Conservation (phyloP, 1,139 yeast genomes). For the Ashbya aceris region DNA sequence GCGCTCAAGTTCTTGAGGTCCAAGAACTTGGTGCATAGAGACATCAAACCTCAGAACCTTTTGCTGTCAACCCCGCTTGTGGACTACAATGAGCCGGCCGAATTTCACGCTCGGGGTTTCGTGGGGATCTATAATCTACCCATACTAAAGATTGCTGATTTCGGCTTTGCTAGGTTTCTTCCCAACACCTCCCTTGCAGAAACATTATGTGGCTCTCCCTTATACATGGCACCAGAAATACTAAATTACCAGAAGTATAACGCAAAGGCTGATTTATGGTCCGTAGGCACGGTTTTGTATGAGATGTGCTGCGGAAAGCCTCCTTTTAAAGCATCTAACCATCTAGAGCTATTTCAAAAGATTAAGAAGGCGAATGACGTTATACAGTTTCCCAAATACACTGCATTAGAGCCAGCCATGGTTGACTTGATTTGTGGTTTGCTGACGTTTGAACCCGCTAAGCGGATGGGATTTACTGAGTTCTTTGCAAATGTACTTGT, state of each 20-base stretch:
- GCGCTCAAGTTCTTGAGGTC: conserved; percentile 75
- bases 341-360: conserved; percentile 74
- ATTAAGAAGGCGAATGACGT: conserved; percentile 75
- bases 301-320: conserved; percentile 95
- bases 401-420: conserved; percentile 39
- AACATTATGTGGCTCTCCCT: conserved; percentile 92
- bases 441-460: conserved; percentile 75
- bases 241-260: conserved; percentile 88
- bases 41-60: conserved; percentile 88
- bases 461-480: conserved; percentile 79
- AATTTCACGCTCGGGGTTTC: conserved; percentile 46
- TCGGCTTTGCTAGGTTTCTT: conserved; percentile 90
- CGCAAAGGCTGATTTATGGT: conserved; percentile 96
- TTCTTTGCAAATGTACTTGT: conserved; percentile 54
- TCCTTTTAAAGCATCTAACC: conserved; percentile 89
- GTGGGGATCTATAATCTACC: conserved; percentile 87
- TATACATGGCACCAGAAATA: conserved; percentile 98
- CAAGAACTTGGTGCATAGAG: conserved; percentile 83
- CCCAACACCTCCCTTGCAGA: conserved; percentile 94
- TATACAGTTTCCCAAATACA: conserved; percentile 62
- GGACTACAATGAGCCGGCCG: conserved; percentile 42
- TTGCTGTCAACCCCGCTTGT: conserved; percentile 68
- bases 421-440: conserved; percentile 63
- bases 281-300: conserved; percentile 90
- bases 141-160: conserved; percentile 85